Percentiles rank a stretch among this genome's conserved stretches.
Conservation (phyloP, 169 alveolate species). For the Eimeria praecox region DNA sequence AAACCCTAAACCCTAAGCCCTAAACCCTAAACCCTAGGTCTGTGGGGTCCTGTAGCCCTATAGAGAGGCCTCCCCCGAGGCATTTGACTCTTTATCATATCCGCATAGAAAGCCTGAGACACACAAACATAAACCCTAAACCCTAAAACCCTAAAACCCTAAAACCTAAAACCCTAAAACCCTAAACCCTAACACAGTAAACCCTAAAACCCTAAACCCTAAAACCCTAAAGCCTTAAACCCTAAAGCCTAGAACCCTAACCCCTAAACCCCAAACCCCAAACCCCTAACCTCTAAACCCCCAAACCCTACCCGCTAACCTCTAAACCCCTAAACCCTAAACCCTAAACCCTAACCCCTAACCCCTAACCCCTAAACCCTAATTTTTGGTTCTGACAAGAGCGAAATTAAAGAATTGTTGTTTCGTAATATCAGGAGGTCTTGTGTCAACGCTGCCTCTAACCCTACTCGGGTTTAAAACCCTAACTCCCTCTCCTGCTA, state of each 20-base stretch:
- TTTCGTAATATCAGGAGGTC: background rate
- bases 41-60: background rate
- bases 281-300: background rate
- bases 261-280: constrained; percentile 41
- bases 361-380: constrained; percentile 51
- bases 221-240: constrained; percentile 36
- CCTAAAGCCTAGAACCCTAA: constrained; percentile 27
- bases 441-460: background rate
- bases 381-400: background rate
- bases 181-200: background rate
- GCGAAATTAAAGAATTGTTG: constrained; percentile 20
- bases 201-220: background rate
- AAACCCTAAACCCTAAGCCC: constrained; percentile 54
- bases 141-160: background rate
- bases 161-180: background rate
- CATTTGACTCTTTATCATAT: background rate
- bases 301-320: background rate
- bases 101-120: constrained; percentile 4
- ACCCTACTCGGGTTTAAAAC: background rate
- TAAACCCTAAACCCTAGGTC: constrained; percentile 56
- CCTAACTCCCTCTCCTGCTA: background rate
- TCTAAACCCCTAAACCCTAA: constrained; percentile 52
- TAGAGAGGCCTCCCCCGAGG: constrained; percentile 10
- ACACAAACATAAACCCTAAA: constrained; percentile 5
- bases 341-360: constrained; percentile 17